Evolutionary conservation across 2,329 filamentous ascomycete species (phyloP), one percentile per base, ranked within the genome.

Genomic region (Periconia digitata): DNA sequence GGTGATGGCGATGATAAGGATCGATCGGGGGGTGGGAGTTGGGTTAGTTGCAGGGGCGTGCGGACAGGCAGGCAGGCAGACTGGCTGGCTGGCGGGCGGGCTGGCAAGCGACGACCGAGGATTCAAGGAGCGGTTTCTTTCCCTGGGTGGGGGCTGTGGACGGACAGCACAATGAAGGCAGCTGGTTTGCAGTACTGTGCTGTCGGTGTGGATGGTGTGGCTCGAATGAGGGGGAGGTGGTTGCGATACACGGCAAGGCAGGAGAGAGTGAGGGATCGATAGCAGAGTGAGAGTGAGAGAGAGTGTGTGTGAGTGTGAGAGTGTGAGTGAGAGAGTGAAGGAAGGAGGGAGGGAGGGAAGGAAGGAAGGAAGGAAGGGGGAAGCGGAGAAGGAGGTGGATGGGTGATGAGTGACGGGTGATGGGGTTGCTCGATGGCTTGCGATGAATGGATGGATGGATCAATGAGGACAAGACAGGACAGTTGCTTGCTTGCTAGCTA

Each of bases 141-240:
- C 68, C 69, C 65, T 62, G 56, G 54, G 59, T 43, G 51, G 50
- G 64, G 62, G 63, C 49, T 47, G 65, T 52, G 43, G 55, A 51
- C 53, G 56, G 49, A 56, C 53, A 59, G 57, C 63, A 61, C 54
- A 61, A 64, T 56, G 64, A 51, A 44, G n/a, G n/a, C n/a, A n/a
- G n/a, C n/a, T n/a, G n/a, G n/a, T n/a, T n/a, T n/a, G n/a, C n/a
- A n/a, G n/a, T n/a, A n/a, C n/a, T n/a, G n/a, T n/a, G n/a, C n/a
- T n/a, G n/a, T n/a, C n/a, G n/a, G n/a, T n/a, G n/a, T n/a, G 59
- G 64, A 70, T 64, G 54, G 67, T 68, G 63, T 60, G 67, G 59
- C 60, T 53, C 56, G 64, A 69, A 70, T 62, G 67, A 70, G 62
- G 27, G 63, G 63, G 35, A n/a, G n/a, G n/a, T n/a, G n/a, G 47